These are phyloP conservation scores for Fusarium sp. DNA, from an alignment of 2,329 filamentous ascomycete genomes.

Conservation along the genomic window DNA sequence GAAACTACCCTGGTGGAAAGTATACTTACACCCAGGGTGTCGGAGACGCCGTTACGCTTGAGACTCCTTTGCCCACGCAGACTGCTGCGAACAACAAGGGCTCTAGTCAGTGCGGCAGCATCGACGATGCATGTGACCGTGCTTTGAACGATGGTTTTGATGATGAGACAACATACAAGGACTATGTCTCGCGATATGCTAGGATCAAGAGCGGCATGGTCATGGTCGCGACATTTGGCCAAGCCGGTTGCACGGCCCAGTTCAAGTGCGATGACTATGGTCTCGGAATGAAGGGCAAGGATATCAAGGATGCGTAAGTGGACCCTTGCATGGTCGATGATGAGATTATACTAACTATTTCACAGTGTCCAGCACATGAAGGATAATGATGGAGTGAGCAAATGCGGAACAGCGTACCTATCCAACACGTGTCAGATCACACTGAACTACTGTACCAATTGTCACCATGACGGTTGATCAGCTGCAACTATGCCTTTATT, in stretches of 20 bases:
- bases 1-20: slow-evolving; percentile 5
- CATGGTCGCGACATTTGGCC: slow-evolving; percentile 1
- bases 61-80: slow-evolving; percentile 3
- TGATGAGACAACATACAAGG: slow-evolving; percentile 12
- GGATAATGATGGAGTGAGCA: slow-evolving; percentile 17
- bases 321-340: no score
- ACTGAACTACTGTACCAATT: slow-evolving; percentile 28
- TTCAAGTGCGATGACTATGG: slow-evolving; percentile 26
- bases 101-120: slow-evolving; percentile 23
- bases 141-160: slow-evolving; percentile 12
- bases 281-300: slow-evolving; percentile 23
- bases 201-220: slow-evolving; percentile 14
- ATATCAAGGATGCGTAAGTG: slow-evolving; percentile 30
- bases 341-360: background rate
- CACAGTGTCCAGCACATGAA: slow-evolving; percentile 8
- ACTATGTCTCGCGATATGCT: slow-evolving; percentile 12
- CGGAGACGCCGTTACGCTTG: background rate
- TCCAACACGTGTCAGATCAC: slow-evolving; percentile 25
- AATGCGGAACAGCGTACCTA: slow-evolving; percentile 27
- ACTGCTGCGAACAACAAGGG: slow-evolving; percentile 23
- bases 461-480: slow-evolving; percentile 7
- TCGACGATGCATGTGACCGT: slow-evolving; percentile 27
- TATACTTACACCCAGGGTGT: slow-evolving; percentile 1
- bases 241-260: slow-evolving; percentile 24
- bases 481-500: no score